Percentiles rank a stretch among this genome's conserved stretches.
Evolutionary conservation across 2,329 filamentous ascomycete species (phyloP).

Genomic region (Biscogniauxia sp.): DNA sequence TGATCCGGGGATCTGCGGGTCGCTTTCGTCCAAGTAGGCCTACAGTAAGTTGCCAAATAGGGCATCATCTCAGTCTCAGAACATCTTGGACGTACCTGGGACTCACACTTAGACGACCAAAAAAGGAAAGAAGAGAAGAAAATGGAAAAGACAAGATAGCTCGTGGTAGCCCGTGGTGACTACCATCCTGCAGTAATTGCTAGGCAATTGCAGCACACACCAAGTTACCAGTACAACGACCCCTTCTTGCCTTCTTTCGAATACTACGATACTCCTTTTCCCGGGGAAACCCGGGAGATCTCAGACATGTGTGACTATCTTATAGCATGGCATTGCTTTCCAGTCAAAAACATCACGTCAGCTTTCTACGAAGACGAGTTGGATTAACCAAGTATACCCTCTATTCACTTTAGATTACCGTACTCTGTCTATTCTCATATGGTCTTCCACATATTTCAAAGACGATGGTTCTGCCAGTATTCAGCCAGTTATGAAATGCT

Average conservation of each 20-base stretch:
- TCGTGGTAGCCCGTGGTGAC: not conserved
- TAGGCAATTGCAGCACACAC: not conserved
- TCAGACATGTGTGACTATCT: not conserved
- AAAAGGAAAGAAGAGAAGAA: too few relatives aligned
- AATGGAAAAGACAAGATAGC: not conserved
- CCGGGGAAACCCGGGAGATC: too few relatives aligned
- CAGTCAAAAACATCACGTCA: not conserved
- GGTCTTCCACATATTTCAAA: not conserved
- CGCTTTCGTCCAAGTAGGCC: not conserved
- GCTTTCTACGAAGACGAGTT: not conserved
- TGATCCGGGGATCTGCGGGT: not conserved
- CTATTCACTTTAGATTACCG: not conserved
- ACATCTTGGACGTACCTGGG: too few relatives aligned
- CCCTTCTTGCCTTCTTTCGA: not conserved
- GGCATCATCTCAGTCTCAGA: not conserved
- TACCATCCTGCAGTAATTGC: not conserved
- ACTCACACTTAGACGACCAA: not conserved
- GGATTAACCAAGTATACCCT: not conserved
- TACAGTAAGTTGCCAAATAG: not conserved
- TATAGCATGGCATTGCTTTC: not conserved
- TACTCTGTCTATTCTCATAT: not conserved
- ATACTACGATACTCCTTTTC: not conserved
- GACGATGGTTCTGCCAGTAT: not conserved
- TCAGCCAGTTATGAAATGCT: not conserved
- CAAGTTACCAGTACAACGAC: not conserved